A percentile compares a stretch with the other conserved stretches of the same genome.
Evolutionary conservation across 345 rosid species (phyloP).

Genomic region (Hypericum androsaemum): DNA sequence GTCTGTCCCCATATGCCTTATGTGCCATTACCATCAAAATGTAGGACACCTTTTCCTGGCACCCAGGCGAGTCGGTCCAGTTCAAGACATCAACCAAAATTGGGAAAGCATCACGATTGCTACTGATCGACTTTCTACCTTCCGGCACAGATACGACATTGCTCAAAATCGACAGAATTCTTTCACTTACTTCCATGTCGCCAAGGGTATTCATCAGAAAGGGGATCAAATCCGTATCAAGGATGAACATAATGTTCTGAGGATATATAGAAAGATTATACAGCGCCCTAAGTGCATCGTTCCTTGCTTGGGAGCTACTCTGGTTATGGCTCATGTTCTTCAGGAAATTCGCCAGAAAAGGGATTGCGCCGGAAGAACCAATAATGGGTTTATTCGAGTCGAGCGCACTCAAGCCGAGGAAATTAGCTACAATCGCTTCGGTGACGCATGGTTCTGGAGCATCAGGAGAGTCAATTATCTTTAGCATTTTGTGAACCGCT

Average conservation of each 20-base stretch:
- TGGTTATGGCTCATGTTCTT: constrained; percentile 23
- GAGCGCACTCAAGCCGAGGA: constrained; percentile 82
- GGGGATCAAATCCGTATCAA: constrained; percentile 51
- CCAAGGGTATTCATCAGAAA: constrained; percentile 58
- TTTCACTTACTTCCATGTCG: constrained; percentile 85
- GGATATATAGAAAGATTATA: constrained; percentile 74
- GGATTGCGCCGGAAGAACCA: constrained; percentile 84
- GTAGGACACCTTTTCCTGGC: constrained; percentile 91
- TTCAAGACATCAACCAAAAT: constrained; percentile 75
- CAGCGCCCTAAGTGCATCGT: constrained; percentile 81
- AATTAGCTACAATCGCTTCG: constrained; percentile 84
- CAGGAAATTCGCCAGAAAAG: constrained; percentile 56
- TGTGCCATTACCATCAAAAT: constrained; percentile 91
- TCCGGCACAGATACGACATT: constrained; percentile 65
- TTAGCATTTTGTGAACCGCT: constrained; percentile 85
- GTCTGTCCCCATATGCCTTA: constrained; percentile 74
- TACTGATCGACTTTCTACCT: constrained; percentile 70
- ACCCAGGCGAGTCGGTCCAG: constrained; percentile 82
- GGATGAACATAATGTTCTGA: constrained; percentile 42
- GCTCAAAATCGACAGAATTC: constrained; percentile 75
- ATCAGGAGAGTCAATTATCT: constrained; percentile 56
- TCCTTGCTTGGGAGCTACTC: constrained; percentile 56
- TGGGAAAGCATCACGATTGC: constrained; percentile 47
- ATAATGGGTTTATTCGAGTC: constrained; percentile 84
- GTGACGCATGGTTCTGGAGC: constrained; percentile 41